These are phyloP conservation scores for Pseudonitzschia multiseries DNA, from an alignment of 108 stramenopile species.

Conservation along the genomic window DNA sequence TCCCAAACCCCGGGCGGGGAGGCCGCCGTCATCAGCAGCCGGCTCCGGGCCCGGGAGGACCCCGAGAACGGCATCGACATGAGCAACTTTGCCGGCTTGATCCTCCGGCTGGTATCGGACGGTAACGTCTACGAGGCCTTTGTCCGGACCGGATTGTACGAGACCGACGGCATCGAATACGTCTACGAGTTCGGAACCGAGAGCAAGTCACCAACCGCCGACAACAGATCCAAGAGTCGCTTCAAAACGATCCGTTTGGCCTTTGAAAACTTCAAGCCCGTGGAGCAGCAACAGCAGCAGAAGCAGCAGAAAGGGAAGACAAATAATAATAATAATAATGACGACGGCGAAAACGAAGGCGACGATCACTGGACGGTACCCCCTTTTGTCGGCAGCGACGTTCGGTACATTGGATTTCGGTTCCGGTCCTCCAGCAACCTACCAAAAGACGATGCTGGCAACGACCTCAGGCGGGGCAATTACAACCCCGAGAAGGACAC, in stretches of 20 bases:
- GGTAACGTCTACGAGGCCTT: slow-evolving; percentile 81
- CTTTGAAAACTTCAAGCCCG: slow-evolving; percentile 51
- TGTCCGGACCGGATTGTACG: slow-evolving; percentile 64
- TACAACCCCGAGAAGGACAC: slow-evolving; percentile 17
- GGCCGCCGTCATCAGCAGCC: slow-evolving; percentile 66
- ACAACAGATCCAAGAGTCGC: slow-evolving; percentile 57
- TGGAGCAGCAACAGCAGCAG: slow-evolving; percentile 13
- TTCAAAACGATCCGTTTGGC: slow-evolving; percentile 57
- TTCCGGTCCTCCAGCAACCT: slow-evolving; percentile 55
- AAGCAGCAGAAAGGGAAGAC: background rate
- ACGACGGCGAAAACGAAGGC: slow-evolving; percentile 17
- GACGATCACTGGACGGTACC: slow-evolving; percentile 31
- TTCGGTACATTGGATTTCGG: slow-evolving; percentile 76
- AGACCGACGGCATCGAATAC: slow-evolving; percentile 74
- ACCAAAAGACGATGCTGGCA: background rate
- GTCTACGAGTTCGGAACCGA: slow-evolving; percentile 73
- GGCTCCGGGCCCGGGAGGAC: slow-evolving; percentile 69
- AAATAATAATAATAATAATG: slow-evolving; percentile 1
- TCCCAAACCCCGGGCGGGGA: slow-evolving; percentile 40
- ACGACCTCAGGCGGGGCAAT: background rate
- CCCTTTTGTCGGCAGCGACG: slow-evolving; percentile 62
- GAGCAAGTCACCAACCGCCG: slow-evolving; percentile 44
- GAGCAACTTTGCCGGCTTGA: slow-evolving; percentile 69
- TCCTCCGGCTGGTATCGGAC: slow-evolving; percentile 71
- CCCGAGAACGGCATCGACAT: slow-evolving; percentile 73